A percentile compares a stretch with the other conserved stretches of the same genome.
phyloP scores from a whole-genome alignment of 805 yeast genomes.

The Debaryomyces prosopidis region DNA sequence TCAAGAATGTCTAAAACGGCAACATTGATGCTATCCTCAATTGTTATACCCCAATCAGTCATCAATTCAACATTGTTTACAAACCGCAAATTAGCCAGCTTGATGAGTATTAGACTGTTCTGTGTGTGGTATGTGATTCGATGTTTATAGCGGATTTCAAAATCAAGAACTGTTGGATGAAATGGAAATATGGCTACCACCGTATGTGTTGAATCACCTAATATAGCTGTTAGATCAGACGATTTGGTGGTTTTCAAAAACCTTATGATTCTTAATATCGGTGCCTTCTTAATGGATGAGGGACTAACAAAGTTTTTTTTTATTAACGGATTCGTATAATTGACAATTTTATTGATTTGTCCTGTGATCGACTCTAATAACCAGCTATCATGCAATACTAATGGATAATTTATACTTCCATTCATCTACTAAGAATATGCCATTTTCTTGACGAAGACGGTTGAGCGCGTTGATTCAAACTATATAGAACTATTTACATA shows the following conservation, averaged over 20 bases:
- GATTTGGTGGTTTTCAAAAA: conserved; percentile 21
- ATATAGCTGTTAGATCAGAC: conserved; percentile 27
- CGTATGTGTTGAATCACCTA: conserved; percentile 33
- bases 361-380: conserved; percentile 12
- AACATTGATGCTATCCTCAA: conserved; percentile 14
- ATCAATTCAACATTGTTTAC: conserved; percentile 11
- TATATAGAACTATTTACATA: conserved; percentile 1
- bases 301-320: conserved; percentile 16
- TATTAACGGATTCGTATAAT: conserved; percentile 13
- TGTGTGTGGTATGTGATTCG: conserved; percentile 34
- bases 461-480: neutral
- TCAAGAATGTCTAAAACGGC: conserved; percentile 29
- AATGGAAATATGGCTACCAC: conserved; percentile 30
- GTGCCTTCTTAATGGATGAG: conserved; percentile 12
- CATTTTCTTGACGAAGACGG: too few species aligned
- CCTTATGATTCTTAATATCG: conserved; percentile 28
- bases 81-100: conserved; percentile 27
- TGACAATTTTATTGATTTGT: conserved; percentile 2
- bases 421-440: neutral
- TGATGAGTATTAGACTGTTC: conserved; percentile 26
- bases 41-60: conserved; percentile 9
- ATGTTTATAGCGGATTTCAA: conserved; percentile 31
- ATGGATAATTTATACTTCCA: conserved; percentile 12
- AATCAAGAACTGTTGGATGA: conserved; percentile 23
- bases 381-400: conserved; percentile 28